Conservation (phyloP, 805 yeast genomes). For the Middelhovenomyces tepae region DNA sequence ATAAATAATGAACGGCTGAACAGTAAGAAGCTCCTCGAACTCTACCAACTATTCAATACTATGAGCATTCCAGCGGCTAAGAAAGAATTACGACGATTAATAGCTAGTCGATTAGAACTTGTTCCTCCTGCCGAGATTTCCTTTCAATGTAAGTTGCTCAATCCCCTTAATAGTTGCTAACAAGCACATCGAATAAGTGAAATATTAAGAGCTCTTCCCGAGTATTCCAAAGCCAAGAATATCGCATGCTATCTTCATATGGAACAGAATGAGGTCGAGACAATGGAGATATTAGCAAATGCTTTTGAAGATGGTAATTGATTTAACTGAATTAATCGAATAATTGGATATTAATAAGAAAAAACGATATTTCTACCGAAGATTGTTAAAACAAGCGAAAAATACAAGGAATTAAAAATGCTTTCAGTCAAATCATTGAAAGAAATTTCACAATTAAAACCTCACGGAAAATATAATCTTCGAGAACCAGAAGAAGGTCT, state of each 20-base stretch:
- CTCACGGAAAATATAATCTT: constrained; percentile 60
- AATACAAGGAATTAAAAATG: constrained; percentile 45
- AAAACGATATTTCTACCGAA: constrained; percentile 29
- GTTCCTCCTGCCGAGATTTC: background rate
- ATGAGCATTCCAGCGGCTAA: background rate
- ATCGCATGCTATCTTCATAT: constrained; percentile 71
- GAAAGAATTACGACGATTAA: constrained; percentile 1
- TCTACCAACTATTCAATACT: too few relatives aligned
- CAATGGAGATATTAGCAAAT: constrained; percentile 41
- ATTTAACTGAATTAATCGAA: constrained; percentile 33
- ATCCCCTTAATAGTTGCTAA: too few relatives aligned
- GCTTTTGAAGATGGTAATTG: constrained; percentile 43
- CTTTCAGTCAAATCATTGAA: constrained; percentile 36
- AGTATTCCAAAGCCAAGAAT: constrained; percentile 36
- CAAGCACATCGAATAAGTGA: too few relatives aligned
- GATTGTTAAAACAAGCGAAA: constrained; percentile 34
- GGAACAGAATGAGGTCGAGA: constrained; percentile 63
- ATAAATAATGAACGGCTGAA: too few relatives aligned
- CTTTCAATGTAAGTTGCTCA: constrained; percentile 14
- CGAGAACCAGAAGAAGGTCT: constrained; percentile 50
- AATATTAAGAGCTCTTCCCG: constrained; percentile 26
- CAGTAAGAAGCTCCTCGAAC: too few relatives aligned
- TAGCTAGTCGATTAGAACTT: background rate
- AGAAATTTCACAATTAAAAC: constrained; percentile 41
- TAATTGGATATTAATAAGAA: constrained; percentile 6